These are phyloP conservation scores for Hortaea sp. DNA, from an alignment of 2,329 filamentous ascomycete species.

Conservation along the genomic window DNA sequence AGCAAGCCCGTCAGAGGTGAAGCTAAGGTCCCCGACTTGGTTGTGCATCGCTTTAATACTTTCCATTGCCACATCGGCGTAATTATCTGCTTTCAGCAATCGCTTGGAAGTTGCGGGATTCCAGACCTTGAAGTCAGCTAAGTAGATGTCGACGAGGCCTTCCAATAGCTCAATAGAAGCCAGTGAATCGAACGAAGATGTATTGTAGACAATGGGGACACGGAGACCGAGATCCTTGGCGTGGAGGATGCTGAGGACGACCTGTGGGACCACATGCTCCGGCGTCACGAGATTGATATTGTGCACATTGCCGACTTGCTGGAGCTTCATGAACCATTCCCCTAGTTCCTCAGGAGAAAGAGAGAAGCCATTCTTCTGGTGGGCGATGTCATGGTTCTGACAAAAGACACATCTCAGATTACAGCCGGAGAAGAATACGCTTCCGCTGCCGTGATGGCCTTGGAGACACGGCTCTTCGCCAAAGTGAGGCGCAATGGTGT, in stretches of 20 bases:
- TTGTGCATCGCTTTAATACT: constrained; percentile 70
- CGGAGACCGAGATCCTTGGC: constrained; percentile 59
- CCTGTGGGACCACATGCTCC: constrained; percentile 78
- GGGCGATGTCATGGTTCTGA: constrained; percentile 76
- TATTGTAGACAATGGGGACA: constrained; percentile 76
- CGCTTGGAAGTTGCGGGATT: constrained; percentile 53
- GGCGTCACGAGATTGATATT: constrained; percentile 85
- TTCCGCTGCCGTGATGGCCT: constrained; percentile 68
- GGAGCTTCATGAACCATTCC: constrained; percentile 75
- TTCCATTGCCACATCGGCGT: constrained; percentile 60
- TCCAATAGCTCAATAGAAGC: constrained; percentile 64
- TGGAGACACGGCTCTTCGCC: constrained; percentile 78
- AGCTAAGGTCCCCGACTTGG: constrained; percentile 75
- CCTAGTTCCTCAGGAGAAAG: constrained; percentile 58
- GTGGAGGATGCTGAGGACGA: constrained; percentile 64
- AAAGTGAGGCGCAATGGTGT: constrained; percentile 77
- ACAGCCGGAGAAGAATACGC: constrained; percentile 72
- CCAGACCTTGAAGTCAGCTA: constrained; percentile 87
- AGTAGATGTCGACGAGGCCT: constrained; percentile 72
- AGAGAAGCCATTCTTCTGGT: constrained; percentile 65
- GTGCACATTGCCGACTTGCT: constrained; percentile 72
- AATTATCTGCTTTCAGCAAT: constrained; percentile 69
- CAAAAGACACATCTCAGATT: constrained; percentile 66
- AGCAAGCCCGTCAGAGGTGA: constrained; percentile 70
- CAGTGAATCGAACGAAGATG: constrained; percentile 67